Percentiles rank a stretch among this genome's conserved stretches.
These are phyloP conservation scores for Pneumocystis wakefieldiae DNA, from an alignment of 1,139 yeast species.

Conservation along the genomic window DNA sequence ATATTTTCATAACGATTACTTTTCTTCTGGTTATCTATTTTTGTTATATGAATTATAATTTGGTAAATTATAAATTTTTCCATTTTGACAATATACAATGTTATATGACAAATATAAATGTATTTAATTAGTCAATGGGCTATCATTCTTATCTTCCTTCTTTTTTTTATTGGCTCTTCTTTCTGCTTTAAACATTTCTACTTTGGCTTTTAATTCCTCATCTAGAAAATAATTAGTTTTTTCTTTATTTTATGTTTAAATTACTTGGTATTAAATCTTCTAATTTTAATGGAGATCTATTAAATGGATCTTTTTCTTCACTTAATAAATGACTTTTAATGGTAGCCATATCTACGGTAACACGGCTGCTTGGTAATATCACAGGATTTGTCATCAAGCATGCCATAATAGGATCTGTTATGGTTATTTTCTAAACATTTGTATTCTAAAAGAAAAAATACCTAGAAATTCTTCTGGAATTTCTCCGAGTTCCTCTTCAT, in stretches of 20 bases:
- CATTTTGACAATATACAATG: not conserved
- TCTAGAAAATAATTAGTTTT: not conserved
- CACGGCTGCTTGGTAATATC: conserved; percentile 66
- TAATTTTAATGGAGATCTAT: conserved; percentile 73
- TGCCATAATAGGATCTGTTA: conserved; percentile 76
- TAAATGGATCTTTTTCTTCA: conserved; percentile 94
- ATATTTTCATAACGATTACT: not conserved
- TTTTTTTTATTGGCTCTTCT: not conserved
- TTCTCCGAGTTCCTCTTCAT: conserved; percentile 72
- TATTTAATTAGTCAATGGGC: not conserved
- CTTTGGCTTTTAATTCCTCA: conserved; percentile 5
- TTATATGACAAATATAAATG: not conserved
- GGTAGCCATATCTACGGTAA: conserved; percentile 76
- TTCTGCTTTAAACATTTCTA: conserved; percentile 7
- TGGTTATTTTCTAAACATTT: not conserved
- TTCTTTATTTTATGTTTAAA: not conserved
- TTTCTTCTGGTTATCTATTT: not conserved
- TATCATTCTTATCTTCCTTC: not conserved
- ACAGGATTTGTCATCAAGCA: conserved; percentile 95
- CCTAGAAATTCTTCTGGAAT: conserved; percentile 80
- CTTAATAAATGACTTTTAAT: conserved; percentile 85
- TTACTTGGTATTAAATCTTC: conserved; percentile 65
- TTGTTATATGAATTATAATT: not conserved
- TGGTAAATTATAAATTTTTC: not conserved
- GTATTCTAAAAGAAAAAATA: not conserved